Base-by-base conservation (phyloP, 2,329 filamentous ascomycete species). In the Teratosphaeria destructans region DNA sequence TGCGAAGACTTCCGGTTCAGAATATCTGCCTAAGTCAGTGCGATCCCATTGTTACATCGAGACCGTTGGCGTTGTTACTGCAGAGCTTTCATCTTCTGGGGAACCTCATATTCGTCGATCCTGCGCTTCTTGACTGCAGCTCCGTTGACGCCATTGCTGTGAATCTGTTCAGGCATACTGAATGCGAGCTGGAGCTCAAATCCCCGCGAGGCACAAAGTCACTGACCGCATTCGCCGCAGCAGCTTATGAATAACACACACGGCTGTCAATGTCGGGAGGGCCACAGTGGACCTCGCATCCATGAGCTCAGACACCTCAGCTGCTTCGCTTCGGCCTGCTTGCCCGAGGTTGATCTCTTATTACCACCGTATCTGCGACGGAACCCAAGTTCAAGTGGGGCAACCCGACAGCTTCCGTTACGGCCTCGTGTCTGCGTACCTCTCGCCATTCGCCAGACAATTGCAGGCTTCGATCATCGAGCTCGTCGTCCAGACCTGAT, bases 1-100 rank as follows among this genome's bases (percentile, higher is more conserved):
- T 1, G n/a, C 55, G 26, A 57, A 60, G 34, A 57, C 26, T 49
- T 57, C 55, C 6, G 59, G 59, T n/a, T 52, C 23, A 10, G 55
- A 57, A 34, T 60, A 60, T 55, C 59, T 60, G 29, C 43, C 43
- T 10, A 10, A 7, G 7, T 29, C 23, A 35, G 11, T 27, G 23
- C 26, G 49, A 12, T 23, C 12, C n/a, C 16, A 43, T 3, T 43
- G n/a, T 14, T 26, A 7, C 11, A 12, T 19, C 23, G 35, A 11
- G 26, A 29, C 43, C 52, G 3, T 16, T n/a, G 16, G 19, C 54
- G 19, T 2, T 23, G 23, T 23, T 57, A 60, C 59, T 57, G 59
- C 32, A 60, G 35, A 16, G 59, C 59, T 54, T 49, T 60, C 59
- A 60, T 60, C 35, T 12, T 57, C 27, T 54, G 54, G 23, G 59